Evolutionary conservation across 306 rosid genomes (phyloP).

Genomic region (Prunus persica): Prunus_persica_NCBIv2 NC_034012.1:5703001-5703500

Average conservation of each 20-base stretch:
- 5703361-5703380: constrained; percentile 74
- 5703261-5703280: neutral
- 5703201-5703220: constrained; percentile 81
- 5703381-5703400: constrained; percentile 62
- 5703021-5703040: neutral
- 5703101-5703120: constrained; percentile 1
- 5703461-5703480: neutral
- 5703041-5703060: neutral
- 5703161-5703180: constrained; percentile 49
- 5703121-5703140: constrained; percentile 23
- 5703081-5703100: constrained; percentile 9
- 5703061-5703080: neutral
- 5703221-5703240: constrained; percentile 33
- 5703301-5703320: neutral
- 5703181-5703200: constrained; percentile 60
- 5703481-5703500: neutral
- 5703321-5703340: neutral
- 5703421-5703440: constrained; percentile 8
- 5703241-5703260: neutral
- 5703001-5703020: neutral
- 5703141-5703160: constrained; percentile 49
- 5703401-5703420: constrained; percentile 45
- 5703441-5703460: neutral
- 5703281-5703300: neutral
- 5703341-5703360: constrained; percentile 52